Conservation (phyloP, 2,329 filamentous ascomycete species). For the Cladosporium sp. region DNA sequence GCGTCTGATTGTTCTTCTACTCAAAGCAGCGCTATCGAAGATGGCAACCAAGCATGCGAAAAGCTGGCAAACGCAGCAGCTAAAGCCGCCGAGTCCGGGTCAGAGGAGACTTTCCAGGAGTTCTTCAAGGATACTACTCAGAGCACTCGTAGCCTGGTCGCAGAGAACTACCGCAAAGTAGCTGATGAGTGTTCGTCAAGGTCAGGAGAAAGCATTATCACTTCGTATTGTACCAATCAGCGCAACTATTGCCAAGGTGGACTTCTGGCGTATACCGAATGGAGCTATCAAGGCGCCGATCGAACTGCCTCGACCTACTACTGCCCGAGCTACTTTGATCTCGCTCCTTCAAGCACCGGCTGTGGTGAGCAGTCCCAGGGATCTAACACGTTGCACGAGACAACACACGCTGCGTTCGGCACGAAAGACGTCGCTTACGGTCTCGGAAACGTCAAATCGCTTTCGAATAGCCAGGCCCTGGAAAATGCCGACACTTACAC, state of each 20-base stretch:
- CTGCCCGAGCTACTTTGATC: constrained; percentile 57
- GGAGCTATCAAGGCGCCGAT: neutral
- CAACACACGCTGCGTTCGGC: constrained; percentile 50
- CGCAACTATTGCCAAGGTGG: constrained; percentile 48
- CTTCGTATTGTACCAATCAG: constrained; percentile 57
- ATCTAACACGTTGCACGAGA: constrained; percentile 61
- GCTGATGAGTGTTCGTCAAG: constrained; percentile 52
- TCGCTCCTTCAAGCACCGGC: constrained; percentile 44
- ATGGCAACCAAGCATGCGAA: constrained; percentile 52
- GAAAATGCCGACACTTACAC: constrained; percentile 60
- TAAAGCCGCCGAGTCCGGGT: constrained; percentile 46
- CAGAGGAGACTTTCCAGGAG: constrained; percentile 49
- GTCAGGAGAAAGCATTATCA: constrained; percentile 25
- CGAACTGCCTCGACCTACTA: constrained; percentile 55
- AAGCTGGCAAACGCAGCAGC: constrained; percentile 51
- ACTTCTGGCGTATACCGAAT: constrained; percentile 52
- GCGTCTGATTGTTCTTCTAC: constrained; percentile 43
- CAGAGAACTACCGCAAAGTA: constrained; percentile 48
- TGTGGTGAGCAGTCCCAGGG: constrained; percentile 64
- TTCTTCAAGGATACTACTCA: constrained; percentile 59
- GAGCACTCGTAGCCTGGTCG: constrained; percentile 45
- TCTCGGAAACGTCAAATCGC: constrained; percentile 44
- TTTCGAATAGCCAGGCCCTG: constrained; percentile 50
- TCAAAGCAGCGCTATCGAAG: constrained; percentile 41
- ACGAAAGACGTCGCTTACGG: constrained; percentile 58